Conservation (phyloP, 805 yeast genomes). For the Saturnispora halmiae region DNA sequence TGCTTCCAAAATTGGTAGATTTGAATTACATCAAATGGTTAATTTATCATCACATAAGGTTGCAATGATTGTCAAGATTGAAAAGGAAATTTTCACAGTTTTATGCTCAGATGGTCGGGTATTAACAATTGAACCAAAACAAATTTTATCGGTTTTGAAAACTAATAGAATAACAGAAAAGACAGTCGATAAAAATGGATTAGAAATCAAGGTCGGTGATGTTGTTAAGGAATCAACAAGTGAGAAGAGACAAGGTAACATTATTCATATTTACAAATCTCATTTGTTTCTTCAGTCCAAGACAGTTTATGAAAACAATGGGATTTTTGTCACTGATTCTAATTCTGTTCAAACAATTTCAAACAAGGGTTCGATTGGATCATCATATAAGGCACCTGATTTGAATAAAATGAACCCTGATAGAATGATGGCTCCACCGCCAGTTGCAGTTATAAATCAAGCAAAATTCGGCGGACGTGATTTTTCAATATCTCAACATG, state of each 20-base stretch:
- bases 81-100: slow-evolving; percentile 75
- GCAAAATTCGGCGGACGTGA: slow-evolving; percentile 67
- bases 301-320: slow-evolving; percentile 73
- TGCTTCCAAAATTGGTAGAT: slow-evolving; percentile 63
- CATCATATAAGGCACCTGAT: slow-evolving; percentile 50
- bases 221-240: slow-evolving; percentile 80
- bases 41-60: slow-evolving; percentile 78
- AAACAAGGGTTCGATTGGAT: slow-evolving; percentile 63
- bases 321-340: slow-evolving; percentile 77
- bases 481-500: slow-evolving; percentile 71
- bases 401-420: slow-evolving; percentile 83
- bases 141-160: slow-evolving; percentile 74
- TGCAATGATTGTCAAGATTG: slow-evolving; percentile 85
- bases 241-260: slow-evolving; percentile 81
- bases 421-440: slow-evolving; percentile 55
- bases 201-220: slow-evolving; percentile 82
- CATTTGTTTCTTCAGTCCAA: slow-evolving; percentile 73
- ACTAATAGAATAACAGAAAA: slow-evolving; percentile 58
- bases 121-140: slow-evolving; percentile 60
- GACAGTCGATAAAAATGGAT: slow-evolving; percentile 80
- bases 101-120: slow-evolving; percentile 76
- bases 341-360: slow-evolving; percentile 74
- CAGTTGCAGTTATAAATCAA: slow-evolving; percentile 48
- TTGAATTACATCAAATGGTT: slow-evolving; percentile 82
- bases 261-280: slow-evolving; percentile 78